Conservation (phyloP, 2,329 filamentous ascomycete genomes). For the Cytospora leucostoma region DNA sequence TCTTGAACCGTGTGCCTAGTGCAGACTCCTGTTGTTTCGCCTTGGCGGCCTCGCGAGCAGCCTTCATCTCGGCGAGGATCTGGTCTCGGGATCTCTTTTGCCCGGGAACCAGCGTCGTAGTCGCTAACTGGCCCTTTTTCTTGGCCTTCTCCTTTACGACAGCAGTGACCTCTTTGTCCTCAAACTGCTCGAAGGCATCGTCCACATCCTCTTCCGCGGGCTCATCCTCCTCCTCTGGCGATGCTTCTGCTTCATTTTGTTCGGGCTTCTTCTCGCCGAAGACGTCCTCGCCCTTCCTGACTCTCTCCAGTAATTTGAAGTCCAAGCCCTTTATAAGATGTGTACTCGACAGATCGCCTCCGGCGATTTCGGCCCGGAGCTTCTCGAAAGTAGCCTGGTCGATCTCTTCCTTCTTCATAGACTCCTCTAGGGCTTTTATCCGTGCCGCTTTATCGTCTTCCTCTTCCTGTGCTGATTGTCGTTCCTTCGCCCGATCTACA, state of each 20-base stretch:
- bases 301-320: slow-evolving; percentile 72
- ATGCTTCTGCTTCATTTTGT: slow-evolving; percentile 37
- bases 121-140: slow-evolving; percentile 64
- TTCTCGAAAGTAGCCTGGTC: slow-evolving; percentile 77
- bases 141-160: slow-evolving; percentile 53
- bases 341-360: slow-evolving; percentile 77
- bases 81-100: slow-evolving; percentile 67
- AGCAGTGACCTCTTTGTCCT: slow-evolving; percentile 55
- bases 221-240: slow-evolving; percentile 45
- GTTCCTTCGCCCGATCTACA: slow-evolving; percentile 72
- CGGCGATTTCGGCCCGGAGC: slow-evolving; percentile 73
- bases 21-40: slow-evolving; percentile 48
- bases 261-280: slow-evolving; percentile 42
- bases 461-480: slow-evolving; percentile 51
- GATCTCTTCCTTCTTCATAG: slow-evolving; percentile 81
- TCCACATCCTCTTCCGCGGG: slow-evolving; percentile 66
- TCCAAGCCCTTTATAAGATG: slow-evolving; percentile 93
- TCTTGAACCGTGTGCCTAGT: slow-evolving; percentile 64
- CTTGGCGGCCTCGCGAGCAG: slow-evolving; percentile 61
- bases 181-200: slow-evolving; percentile 64
- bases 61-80: slow-evolving; percentile 67
- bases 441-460: slow-evolving; percentile 61
- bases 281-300: slow-evolving; percentile 70
- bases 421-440: slow-evolving; percentile 77
- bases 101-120: slow-evolving; percentile 52